Base-by-base conservation (phyloP, 2,329 filamentous ascomycete species). In the Anthostomella pinea region DNA sequence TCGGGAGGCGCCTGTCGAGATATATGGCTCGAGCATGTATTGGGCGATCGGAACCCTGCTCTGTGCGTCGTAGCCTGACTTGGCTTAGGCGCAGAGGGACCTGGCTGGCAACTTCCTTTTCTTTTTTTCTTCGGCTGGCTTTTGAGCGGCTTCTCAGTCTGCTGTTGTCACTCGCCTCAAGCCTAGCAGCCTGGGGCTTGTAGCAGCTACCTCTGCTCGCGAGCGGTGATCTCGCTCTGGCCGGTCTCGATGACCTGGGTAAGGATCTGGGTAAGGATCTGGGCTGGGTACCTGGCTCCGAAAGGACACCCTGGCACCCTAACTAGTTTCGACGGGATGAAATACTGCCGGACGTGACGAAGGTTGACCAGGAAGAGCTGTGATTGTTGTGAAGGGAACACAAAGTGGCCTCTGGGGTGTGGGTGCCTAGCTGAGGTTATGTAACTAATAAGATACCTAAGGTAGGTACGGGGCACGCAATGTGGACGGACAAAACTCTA, bases 1-100 rank as follows among this genome's bases (percentile, higher is more conserved):
- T 43, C 56, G 56, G 54, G 56, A 60, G 55, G 57, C 57, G 57
- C 48, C 53, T 52, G 48, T 54, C 42, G 51, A 56, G 46, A 53
- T 53, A 55, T 58, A 60, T 56, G 52, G 50, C 46, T 40, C 44
- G 44, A 45, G 48, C 43, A 49, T 43, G 52, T 46, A 48, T 52
- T 54, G 47, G 53, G 48, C 27, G 41, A 47, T 46, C 51, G 41
- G 45, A 41, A 45, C 47, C 45, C 48, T 48, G 45, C 35, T 45
- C 35, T 49, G 35, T 46, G 39, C 35, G 43, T 48, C 37, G 39
- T 46, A 40, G 33, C 39, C 37, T 44, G 47, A 34, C 36, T 35
- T 32, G n/a, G n/a, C n/a, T 38, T 41, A 40, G 41, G 34, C 40
- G 38, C 30, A 29, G 31, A 40, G 38, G 29, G 17, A 18, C 21